Percentiles rank a stretch among this genome's conserved stretches.
Evolutionary conservation across 805 yeast species (phyloP).

Genomic region (Saturnispora besseyi): DNA sequence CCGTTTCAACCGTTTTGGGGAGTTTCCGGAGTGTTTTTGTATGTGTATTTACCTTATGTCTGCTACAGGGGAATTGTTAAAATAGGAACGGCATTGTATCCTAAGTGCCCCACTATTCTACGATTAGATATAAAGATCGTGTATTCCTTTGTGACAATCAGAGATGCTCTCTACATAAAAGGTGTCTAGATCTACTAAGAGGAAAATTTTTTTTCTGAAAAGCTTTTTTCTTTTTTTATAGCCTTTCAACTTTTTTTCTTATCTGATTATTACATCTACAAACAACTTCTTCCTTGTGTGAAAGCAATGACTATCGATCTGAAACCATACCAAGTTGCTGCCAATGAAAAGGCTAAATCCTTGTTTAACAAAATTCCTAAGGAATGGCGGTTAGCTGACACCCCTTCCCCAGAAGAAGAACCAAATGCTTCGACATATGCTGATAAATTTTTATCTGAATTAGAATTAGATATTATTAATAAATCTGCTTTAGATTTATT

Average conservation of each 20-base stretch:
- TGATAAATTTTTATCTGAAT: conserved; percentile 17
- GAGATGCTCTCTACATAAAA: too few relatives aligned
- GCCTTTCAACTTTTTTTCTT: too few relatives aligned
- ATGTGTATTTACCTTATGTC: neutral
- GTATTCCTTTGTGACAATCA: too few relatives aligned
- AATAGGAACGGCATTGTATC: too few relatives aligned
- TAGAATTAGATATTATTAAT: conserved; percentile 19
- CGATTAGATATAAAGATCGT: too few relatives aligned
- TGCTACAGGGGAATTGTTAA: too few relatives aligned
- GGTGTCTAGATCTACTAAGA: too few relatives aligned
- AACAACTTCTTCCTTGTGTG: neutral
- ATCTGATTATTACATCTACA: too few relatives aligned
- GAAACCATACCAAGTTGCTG: conserved; percentile 16
- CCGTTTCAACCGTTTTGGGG: neutral
- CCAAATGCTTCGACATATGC: conserved; percentile 19
- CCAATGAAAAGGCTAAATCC: conserved; percentile 14
- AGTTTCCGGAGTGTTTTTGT: neutral
- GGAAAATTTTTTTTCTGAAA: too few relatives aligned
- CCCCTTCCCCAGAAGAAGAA: conserved; percentile 25
- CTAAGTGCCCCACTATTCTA: too few relatives aligned
- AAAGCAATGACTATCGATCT: neutral
- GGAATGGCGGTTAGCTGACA: conserved; percentile 22
- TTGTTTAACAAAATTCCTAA: conserved; percentile 21
- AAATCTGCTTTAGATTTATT: conserved; percentile 20
- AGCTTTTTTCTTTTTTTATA: too few relatives aligned